Evolutionary conservation across 257 asterid species (phyloP).

Genomic region (Solanum verrucosum): DNA sequence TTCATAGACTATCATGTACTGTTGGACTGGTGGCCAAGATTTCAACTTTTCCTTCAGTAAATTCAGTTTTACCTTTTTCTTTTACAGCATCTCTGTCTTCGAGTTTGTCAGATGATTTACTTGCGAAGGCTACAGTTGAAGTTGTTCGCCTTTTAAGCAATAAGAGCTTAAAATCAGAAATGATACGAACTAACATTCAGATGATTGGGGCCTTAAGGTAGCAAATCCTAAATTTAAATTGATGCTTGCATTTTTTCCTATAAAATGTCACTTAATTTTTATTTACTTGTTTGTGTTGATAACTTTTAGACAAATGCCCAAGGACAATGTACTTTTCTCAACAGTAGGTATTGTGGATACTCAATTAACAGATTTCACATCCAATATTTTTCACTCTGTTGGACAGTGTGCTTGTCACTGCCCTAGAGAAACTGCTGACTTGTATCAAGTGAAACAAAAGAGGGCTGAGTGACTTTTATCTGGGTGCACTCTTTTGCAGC

Average conservation of each 20-base stretch:
- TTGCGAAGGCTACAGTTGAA: constrained; percentile 85
- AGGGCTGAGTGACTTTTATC: neutral
- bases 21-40: neutral
- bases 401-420: neutral
- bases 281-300: neutral
- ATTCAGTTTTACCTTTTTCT: neutral
- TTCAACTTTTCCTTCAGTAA: neutral
- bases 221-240: neutral
- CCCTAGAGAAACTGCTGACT: neutral
- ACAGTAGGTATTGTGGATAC: neutral
- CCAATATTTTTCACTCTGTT: neutral
- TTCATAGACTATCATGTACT: neutral
- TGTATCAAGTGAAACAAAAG: neutral
- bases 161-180: constrained; percentile 61
- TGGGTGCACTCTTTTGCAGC: neutral
- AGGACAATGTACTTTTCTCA: neutral
- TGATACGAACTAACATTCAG: constrained; percentile 90
- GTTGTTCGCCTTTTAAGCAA: constrained; percentile 62
- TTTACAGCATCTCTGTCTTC: constrained; percentile 87
- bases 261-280: neutral
- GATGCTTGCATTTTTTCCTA: neutral
- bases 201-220: constrained; percentile 99
- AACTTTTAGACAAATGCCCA: neutral
- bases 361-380: neutral
- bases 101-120: constrained; percentile 94